Percentiles rank a stretch among this genome's conserved stretches.
These are phyloP conservation scores for Berkeleyomyces basicola DNA, from an alignment of 2,329 filamentous ascomycete genomes.

Conservation along the genomic window DNA sequence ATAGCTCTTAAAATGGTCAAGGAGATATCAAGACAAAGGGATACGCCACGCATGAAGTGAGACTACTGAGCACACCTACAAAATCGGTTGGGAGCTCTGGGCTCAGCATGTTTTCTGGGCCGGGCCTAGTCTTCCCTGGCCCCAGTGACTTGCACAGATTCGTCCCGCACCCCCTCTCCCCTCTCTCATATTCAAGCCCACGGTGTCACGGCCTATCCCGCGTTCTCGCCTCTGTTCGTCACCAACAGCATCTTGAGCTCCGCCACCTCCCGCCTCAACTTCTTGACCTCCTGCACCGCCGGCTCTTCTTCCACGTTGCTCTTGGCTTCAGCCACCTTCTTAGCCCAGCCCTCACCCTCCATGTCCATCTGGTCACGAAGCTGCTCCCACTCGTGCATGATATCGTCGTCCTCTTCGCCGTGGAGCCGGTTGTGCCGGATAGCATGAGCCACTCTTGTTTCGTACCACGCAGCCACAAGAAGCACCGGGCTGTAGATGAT, in stretches of 20 bases:
- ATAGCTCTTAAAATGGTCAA: neutral
- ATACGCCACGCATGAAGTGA: no score
- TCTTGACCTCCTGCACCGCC: conserved; percentile 51
- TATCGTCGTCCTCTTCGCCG: conserved; percentile 81
- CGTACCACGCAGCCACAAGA: conserved; percentile 57
- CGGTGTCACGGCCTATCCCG: no score
- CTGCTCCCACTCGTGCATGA: conserved; percentile 86
- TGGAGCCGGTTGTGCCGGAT: conserved; percentile 59
- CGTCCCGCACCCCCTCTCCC: neutral
- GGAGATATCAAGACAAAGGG: neutral
- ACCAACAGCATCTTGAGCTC: conserved; percentile 35
- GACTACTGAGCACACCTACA: no score
- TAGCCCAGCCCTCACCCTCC: conserved; percentile 70
- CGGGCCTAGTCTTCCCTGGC: no score
- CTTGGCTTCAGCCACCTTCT: conserved; percentile 57
- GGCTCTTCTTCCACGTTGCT: conserved; percentile 71
- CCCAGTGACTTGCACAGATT: neutral
- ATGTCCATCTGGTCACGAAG: conserved; percentile 55
- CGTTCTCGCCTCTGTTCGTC: neutral
- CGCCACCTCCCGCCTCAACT: conserved; percentile 40
- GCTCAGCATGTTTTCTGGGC: no score
- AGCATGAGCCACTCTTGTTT: conserved; percentile 45
- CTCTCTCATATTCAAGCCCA: neutral
- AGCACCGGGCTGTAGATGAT: conserved; percentile 72
- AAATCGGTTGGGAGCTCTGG: no score